Evolutionary conservation across 2,329 filamentous ascomycete genomes (phyloP).

Genomic region (Coniochaeta sp.): DNA sequence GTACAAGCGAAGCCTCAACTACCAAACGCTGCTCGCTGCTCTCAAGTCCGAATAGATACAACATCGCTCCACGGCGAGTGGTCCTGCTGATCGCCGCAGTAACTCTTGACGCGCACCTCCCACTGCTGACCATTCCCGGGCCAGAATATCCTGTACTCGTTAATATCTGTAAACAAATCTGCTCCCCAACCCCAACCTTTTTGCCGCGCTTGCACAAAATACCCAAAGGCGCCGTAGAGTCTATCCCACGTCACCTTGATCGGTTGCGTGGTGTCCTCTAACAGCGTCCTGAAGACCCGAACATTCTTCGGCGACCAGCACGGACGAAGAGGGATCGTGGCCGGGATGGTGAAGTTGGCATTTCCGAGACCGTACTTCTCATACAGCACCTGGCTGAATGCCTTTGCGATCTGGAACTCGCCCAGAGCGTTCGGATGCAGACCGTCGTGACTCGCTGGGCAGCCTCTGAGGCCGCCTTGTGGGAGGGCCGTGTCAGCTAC

Average conservation of each 20-base stretch:
- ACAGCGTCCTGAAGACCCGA: not conserved
- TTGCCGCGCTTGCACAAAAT: not conserved
- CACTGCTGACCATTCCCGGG: not conserved
- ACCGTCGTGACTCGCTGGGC: constrained; percentile 28
- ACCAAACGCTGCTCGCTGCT: not conserved
- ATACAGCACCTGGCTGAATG: constrained; percentile 25
- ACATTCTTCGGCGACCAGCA: constrained; percentile 9
- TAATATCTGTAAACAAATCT: not conserved
- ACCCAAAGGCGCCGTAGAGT: constrained; percentile 17
- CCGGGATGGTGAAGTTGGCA: constrained; percentile 14
- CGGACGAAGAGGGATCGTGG: constrained; percentile 10
- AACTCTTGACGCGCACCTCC: not conserved
- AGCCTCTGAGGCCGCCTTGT: constrained; percentile 12
- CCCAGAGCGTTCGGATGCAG: constrained; percentile 32
- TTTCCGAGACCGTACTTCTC: constrained; percentile 15
- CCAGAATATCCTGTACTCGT: not conserved
- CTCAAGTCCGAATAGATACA: not conserved
- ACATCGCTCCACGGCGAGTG: not conserved
- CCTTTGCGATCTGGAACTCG: constrained; percentile 32
- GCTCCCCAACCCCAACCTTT: not conserved
- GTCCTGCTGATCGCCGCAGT: constrained; percentile 1
- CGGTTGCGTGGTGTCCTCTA: constrained; percentile 2
- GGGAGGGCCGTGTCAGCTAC: too few species aligned
- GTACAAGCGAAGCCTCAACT: too few species aligned
- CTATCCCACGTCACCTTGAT: constrained; percentile 14